Base-by-base conservation (phyloP, 2,329 filamentous ascomycete genomes). In the Fusarium praegraminearum region DNA sequence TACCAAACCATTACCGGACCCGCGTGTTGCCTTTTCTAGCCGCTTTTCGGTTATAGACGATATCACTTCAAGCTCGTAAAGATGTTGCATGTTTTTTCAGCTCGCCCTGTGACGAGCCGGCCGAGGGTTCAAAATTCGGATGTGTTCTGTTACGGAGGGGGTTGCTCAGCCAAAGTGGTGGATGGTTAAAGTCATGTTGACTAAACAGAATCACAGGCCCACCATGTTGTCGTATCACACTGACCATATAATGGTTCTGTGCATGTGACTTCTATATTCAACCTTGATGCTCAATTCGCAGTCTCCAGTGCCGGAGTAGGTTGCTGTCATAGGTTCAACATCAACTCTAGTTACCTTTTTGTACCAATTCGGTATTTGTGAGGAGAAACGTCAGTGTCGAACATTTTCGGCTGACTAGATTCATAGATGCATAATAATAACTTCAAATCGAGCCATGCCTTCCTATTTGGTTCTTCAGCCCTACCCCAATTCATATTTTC, bases 11-110 rank as follows among this genome's bases (percentile, higher is more conserved):
- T 65, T 68, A 47, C 65, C 58, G 63, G 53, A 67, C 57, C 73
- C 73, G 70, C 53, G 56, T 62, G 55, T 75, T 75, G 54, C 73
- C 73, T 75, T 66, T 62, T 60, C 63, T 75, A 75, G 64, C 73
- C 73, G 73, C 50, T 49, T 49, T 35, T 62, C 58, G 36, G 54
- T 60, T 61, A 69, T 63, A 24, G 16, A 52, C 47, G 59, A 57
- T 35, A 45, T 60, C 20, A 40, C 47, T 51, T 63, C n/a, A 24
- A 63, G 36, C 54, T 65, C 55, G 66, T 54, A 40, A 18, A 32
- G 44, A 61, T 70, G 41, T 58, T 69, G 68, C 68, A 70, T 70
- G 67, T 73, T 73, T 61, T 61, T 61, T 65, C 64, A 62, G 65
- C 69, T 60, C 73, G 62, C 55, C 62, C 51, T 60, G 62, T 44